Base-by-base conservation (phyloP, 192 early-diverging fungal species). In the Rhizoclosmatium sp. region DNA sequence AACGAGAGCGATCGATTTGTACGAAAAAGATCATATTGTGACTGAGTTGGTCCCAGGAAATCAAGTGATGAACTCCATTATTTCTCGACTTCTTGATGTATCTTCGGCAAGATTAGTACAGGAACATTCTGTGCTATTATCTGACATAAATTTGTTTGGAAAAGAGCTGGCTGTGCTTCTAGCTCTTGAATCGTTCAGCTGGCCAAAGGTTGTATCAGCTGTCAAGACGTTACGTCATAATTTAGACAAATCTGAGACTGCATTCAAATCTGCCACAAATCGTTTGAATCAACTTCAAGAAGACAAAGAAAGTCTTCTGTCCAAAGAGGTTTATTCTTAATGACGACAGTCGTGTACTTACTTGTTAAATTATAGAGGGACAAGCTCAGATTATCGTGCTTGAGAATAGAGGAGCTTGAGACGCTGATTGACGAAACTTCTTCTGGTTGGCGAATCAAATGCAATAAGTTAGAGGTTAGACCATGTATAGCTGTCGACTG, bases 381-480 rank as follows among this genome's bases (percentile, higher is more conserved):
- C 31, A 31, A 31, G 31, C 31, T 31, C 31, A 31, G 31, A 31
- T 31, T 31, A 31, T 31, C 31, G 31, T 31, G 31, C 31, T 31
- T 31, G 12, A 12, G 56, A 58, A 58, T 12, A 58, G 21, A 58
- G 56, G 5, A 47, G 12, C 66, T 68, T 47, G 66, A 68, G 21
- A 68, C 10, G 5, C 10, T 42, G 40, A 47, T 45, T 42, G 66
- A 68, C 12, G 5, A 68, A 46, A 16, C 44, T 10, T 42, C 14
- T 68, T 68, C 66, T 9, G 66, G 44, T 7, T 68, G 23, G 44
- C 40, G 21, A 5, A 68, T 68, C 47, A 68, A 68, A 46, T 31
- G 3, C 7, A n/a, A 46, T 12, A 68, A 68, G 14, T 42, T 68
- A 12, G 66, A 68, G 66, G 66, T 68, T 19, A 19, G 7, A 21